Percentiles rank a stretch among this genome's conserved stretches.
These are phyloP conservation scores for Trichoderma sp. DNA, from an alignment of 2,329 filamentous ascomycete species.

Conservation along the genomic window DNA sequence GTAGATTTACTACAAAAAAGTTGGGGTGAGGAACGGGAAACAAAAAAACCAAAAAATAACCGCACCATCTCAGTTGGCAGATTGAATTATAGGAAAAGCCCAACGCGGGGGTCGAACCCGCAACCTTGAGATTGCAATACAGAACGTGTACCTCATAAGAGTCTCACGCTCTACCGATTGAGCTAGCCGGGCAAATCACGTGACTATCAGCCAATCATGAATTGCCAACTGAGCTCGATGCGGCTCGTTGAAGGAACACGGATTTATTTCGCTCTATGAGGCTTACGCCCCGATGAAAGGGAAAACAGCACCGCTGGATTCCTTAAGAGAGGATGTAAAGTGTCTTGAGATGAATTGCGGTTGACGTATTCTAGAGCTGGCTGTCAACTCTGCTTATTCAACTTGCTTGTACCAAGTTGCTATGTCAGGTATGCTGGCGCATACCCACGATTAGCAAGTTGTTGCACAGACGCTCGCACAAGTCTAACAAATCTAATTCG, in stretches of 20 bases:
- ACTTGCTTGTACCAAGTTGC: too few relatives aligned
- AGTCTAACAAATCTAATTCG: not conserved
- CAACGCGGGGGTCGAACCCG: constrained; percentile 54
- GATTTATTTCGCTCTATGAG: not conserved
- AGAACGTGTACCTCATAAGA: constrained; percentile 47
- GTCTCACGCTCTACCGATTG: constrained; percentile 68
- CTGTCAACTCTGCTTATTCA: not conserved
- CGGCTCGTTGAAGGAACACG: not conserved
- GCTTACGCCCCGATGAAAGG: not conserved
- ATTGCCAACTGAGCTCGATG: constrained; percentile 4
- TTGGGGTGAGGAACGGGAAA: too few relatives aligned
- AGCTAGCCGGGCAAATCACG: constrained; percentile 40
- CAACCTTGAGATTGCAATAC: constrained; percentile 54
- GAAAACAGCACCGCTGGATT: too few relatives aligned
- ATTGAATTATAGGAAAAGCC: constrained; percentile 41
- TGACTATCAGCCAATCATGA: constrained; percentile 4
- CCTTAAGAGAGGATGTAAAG: too few relatives aligned
- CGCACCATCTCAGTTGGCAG: constrained; percentile 6
- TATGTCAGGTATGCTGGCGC: too few relatives aligned
- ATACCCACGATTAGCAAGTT: too few relatives aligned
- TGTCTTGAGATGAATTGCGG: too few relatives aligned
- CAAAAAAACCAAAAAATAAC: not conserved
- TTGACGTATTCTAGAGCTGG: too few relatives aligned
- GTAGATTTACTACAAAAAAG: not conserved
- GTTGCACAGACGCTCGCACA: too few relatives aligned